Evolutionary conservation across 306 rosid species (phyloP), one percentile per base, ranked within the genome.

Genomic region (Arachis hypogaea): DNA sequence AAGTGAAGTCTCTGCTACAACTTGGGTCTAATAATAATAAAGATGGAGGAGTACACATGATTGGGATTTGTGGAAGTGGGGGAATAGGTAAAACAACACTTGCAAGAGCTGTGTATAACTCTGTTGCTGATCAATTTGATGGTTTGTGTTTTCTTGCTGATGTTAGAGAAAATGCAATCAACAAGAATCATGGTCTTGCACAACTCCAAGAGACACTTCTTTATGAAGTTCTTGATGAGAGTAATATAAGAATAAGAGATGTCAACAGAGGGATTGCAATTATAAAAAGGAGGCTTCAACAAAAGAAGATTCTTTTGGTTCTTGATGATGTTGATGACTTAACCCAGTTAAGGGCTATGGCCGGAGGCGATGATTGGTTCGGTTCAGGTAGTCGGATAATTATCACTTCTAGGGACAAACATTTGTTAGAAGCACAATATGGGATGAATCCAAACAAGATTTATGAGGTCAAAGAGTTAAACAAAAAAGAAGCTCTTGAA

Each of bases 61-160:
- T 56, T n/a, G 61, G 61, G 38, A 56, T 56, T 22, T 56, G 11
- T 8, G 61, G 61, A 56, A 56, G 8, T 22, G 38, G 61, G 3
- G 61, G 61, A 61, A n/a, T 33, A 11, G 66, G 66, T 61, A 61
- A 61, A 38, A 38, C 66, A 61, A 61, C 66, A 56, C 22, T 56
- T 8, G 38, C 38, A 22, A 30, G 38, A 7, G 61, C 61, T 22
- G 38, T 56, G 61, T 56, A 7, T 56, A 56, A 56, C 61, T 22
- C 9, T 10, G 28, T 56, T 18, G 61, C 61, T 56, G 5, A 56
- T 7, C 38, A 56, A 7, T 56, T 56, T 22, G 61, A 56, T 7
- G 61, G 61, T 28, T 18, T 56, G 38, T 56, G 38, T 56, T 56
- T 56, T 56, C 61, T 56, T 56, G 49, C 50, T 14, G 51, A 63